Conservation (phyloP, 176 grass and related monocot species). For the Aegilops tauschii region DNA sequence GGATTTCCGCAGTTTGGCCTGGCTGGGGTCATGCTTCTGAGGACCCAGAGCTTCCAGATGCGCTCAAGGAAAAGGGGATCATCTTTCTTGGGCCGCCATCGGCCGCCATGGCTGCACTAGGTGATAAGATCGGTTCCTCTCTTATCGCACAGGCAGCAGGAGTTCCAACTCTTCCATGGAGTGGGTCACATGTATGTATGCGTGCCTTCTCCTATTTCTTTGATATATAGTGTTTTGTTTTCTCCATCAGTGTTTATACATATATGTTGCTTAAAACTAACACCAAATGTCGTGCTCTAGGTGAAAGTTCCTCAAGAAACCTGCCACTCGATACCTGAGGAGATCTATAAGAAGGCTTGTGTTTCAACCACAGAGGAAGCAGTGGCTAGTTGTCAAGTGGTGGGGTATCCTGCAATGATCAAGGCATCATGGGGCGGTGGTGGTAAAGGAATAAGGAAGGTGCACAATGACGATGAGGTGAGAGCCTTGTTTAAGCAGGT, state of each 20-base stretch:
- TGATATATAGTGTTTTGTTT: neutral
- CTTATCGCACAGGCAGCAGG: constrained; percentile 97
- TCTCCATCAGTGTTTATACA: neutral
- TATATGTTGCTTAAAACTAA: constrained; percentile 8
- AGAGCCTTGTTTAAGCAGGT: constrained; percentile 97
- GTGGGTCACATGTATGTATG: constrained; percentile 80
- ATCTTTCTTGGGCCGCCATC: constrained; percentile 93
- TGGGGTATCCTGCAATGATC: constrained; percentile 99
- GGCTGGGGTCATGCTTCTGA: constrained; percentile 99
- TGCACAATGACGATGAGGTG: constrained; percentile 97
- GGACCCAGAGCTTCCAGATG: constrained; percentile 92
- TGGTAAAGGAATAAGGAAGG: constrained; percentile 99
- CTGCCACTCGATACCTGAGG: constrained; percentile 77
- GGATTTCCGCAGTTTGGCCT: constrained; percentile 93
- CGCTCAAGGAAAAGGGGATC: constrained; percentile 75
- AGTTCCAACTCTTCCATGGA: constrained; percentile 98
- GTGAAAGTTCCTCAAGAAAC: constrained; percentile 68
- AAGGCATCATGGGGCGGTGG: constrained; percentile 99
- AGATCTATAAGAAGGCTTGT: constrained; percentile 86
- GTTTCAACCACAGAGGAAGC: constrained; percentile 95
- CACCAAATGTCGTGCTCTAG: constrained; percentile 28
- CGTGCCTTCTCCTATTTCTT: constrained; percentile 30
- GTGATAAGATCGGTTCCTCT: constrained; percentile 99
- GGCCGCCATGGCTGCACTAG: constrained; percentile 79
- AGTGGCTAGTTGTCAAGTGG: constrained; percentile 85